Base-by-base conservation (phyloP, 2,329 filamentous ascomycete species). In the Didymella lethalis region DNA sequence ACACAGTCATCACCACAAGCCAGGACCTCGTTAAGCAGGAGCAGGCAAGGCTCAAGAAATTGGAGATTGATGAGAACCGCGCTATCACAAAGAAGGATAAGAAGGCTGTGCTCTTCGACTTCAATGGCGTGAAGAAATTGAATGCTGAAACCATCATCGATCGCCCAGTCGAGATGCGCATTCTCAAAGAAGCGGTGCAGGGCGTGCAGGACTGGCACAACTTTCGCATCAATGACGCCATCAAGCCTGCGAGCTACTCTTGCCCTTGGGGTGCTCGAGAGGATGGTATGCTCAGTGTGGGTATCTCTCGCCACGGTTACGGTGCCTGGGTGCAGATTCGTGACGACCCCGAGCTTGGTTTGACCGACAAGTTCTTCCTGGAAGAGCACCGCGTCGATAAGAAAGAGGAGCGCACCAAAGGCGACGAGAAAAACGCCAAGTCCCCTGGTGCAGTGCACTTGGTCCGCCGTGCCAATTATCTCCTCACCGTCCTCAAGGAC, bases 301-400 rank as follows among this genome's bases (percentile, higher is more conserved):
- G 95, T 59, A 97, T 99, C 64, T 89, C 93, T 66, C 88, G 90
- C 55, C 94, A 99, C 73, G 95, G 95, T 2, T 98, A 97, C 72
- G 96, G 96, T 56, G 93, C 94, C 2, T 99, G 95, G 95, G 86
- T 90, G 1, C 90, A 93, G 67, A 98, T 99, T 69, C 89, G 95
- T 7, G 95, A 99, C 68, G 95, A 99, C 72, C 80, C 86, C 1
- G 93, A 97, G 31, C 86, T 99, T 23, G 90, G 88, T 8, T 88
- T 99, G 80, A 81, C 83, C 1, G 93, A 97, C 69, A 98, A 97
- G 73, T 91, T 98, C 75, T 99, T 96, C 80, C 81, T 99, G 1
- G 95, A 99, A 75, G 96, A 99, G 77, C 93, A 98, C 76, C 90
- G 94, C n/a, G 94, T 98, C 18, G 95, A 96, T 76, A 95, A 96